Evolutionary conservation across 495 filamentous ascomycete genomes (phyloP).

Genomic region (Letharia lupina): DNA sequence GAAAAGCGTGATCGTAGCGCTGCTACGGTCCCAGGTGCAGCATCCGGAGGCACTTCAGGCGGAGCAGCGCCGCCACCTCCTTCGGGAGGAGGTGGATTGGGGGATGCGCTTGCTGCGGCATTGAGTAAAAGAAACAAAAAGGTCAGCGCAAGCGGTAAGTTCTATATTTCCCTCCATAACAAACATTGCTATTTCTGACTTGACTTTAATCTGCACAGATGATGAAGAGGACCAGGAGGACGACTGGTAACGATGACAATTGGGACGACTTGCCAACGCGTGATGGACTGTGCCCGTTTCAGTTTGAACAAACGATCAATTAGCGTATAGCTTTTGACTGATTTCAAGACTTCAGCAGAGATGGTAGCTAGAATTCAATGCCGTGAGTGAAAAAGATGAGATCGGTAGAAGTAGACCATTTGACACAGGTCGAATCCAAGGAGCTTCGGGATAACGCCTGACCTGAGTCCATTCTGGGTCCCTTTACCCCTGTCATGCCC

Average conservation of each 20-base stretch:
- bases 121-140: conserved; percentile 76
- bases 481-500: no score
- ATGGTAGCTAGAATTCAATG: neutral
- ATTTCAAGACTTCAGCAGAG: neutral
- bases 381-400: neutral
- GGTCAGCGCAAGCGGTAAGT: conserved; percentile 86
- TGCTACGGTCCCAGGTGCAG: conserved; percentile 54
- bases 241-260: conserved; percentile 33
- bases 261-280: conserved; percentile 37
- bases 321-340: neutral
- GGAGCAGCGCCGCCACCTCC: conserved; percentile 41
- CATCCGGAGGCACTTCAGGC: conserved; percentile 47
- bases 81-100: conserved; percentile 57
- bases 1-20: conserved; percentile 76
- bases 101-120: conserved; percentile 70
- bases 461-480: no score
- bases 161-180: neutral
- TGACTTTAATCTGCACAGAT: conserved; percentile 42
- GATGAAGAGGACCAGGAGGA: conserved; percentile 75
- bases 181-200: conserved; percentile 3
- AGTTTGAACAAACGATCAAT: neutral
- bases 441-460: no score
- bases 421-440: no score
- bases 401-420: neutral
- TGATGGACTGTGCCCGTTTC: neutral